These are phyloP conservation scores for Hygrocybe punicea DNA, from an alignment of 768 basidiomycete species.

Conservation along the genomic window DNA sequence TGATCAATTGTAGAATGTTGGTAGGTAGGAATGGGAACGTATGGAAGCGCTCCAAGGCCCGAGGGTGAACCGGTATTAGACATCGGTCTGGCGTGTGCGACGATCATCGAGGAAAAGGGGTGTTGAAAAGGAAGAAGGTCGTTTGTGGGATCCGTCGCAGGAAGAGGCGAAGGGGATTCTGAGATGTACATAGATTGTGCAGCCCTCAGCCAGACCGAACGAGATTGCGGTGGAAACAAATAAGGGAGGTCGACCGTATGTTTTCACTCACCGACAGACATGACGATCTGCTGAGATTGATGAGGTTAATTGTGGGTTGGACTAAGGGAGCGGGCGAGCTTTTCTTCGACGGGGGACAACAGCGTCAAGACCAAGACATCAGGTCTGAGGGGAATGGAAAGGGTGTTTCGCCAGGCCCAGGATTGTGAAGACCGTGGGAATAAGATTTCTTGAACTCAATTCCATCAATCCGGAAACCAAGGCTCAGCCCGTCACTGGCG, in stretches of 20 bases:
- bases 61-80: neutral
- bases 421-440: too few relatives aligned
- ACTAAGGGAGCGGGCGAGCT: neutral
- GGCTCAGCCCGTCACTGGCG: too few relatives aligned
- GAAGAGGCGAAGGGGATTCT: neutral
- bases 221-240: neutral
- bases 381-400: neutral
- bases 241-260: neutral
- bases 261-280: neutral
- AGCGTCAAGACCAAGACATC: neutral
- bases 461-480: too few relatives aligned
- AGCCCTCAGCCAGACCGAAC: neutral
- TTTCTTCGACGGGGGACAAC: neutral
- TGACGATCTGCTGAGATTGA: neutral
- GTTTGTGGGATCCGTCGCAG: neutral
- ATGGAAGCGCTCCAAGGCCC: neutral
- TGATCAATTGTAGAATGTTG: neutral
- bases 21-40: neutral
- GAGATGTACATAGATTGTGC: neutral
- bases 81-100: neutral
- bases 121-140: neutral
- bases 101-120: neutral
- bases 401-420: too few relatives aligned
- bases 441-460: too few relatives aligned
- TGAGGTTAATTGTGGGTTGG: neutral